phyloP scores from a whole-genome alignment of 768 basidiomycete species.

The Tephrocybe sp. region DNA sequence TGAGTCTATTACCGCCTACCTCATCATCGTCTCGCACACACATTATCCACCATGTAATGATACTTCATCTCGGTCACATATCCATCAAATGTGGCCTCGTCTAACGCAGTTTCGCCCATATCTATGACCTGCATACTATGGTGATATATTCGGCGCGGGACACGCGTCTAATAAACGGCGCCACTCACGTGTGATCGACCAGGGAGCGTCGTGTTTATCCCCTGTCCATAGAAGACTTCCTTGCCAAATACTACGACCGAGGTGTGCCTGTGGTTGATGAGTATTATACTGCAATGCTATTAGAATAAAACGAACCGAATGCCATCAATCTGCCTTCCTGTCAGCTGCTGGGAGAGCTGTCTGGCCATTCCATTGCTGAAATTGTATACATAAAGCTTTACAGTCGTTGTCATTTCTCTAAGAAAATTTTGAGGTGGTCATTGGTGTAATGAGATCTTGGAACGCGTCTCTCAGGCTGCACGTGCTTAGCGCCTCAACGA shows the following conservation, averaged over 20 bases:
- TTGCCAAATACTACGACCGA: slow-evolving; percentile 85
- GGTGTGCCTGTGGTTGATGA: slow-evolving; percentile 70
- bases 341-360: slow-evolving; percentile 75
- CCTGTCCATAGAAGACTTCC: slow-evolving; percentile 91
- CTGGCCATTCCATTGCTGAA: slow-evolving; percentile 85
- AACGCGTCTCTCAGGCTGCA: too few relatives aligned
- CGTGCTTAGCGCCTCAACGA: too few relatives aligned
- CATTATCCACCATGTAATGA: slow-evolving; percentile 90
- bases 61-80: slow-evolving; percentile 75
- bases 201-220: slow-evolving; percentile 69
- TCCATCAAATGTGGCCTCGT: slow-evolving; percentile 83
- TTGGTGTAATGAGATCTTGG: too few relatives aligned
- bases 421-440: too few relatives aligned
- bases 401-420: slow-evolving; percentile 37
- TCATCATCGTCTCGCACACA: too few relatives aligned
- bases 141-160: not conserved
- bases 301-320: slow-evolving; percentile 62
- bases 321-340: slow-evolving; percentile 89
- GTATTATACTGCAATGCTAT: not conserved
- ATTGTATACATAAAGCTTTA: slow-evolving; percentile 90
- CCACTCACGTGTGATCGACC: slow-evolving; percentile 79
- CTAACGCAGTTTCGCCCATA: slow-evolving; percentile 79
- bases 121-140: slow-evolving; percentile 68
- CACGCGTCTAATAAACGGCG: not conserved
- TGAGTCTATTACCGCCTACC: too few relatives aligned